Evolutionary conservation across 176 grass and related monocot genomes (phyloP).

Genomic region (Ensete glaucum): DNA sequence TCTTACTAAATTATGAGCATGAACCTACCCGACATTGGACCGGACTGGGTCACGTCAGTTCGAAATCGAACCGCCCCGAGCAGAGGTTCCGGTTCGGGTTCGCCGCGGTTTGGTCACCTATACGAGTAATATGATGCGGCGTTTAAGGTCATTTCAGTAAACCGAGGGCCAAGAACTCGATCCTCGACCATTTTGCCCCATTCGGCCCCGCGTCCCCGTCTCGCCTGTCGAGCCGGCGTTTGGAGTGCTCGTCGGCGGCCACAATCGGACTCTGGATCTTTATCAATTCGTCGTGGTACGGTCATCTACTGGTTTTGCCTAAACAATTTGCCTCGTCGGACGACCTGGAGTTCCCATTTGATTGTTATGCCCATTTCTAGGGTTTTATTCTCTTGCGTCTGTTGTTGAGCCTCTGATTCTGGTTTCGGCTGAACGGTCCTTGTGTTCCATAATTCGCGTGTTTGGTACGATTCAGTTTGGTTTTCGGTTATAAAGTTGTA

Average conservation of each 20-base stretch:
- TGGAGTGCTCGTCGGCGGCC: neutral
- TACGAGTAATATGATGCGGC: neutral
- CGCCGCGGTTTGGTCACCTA: neutral
- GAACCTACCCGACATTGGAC: too few species aligned
- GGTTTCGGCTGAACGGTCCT: neutral
- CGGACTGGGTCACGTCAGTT: too few species aligned
- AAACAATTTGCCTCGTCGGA: neutral
- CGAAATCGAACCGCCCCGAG: too few species aligned
- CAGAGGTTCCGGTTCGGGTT: too few species aligned
- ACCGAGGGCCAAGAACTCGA: neutral
- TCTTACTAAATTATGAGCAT: too few species aligned
- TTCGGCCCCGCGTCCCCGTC: neutral
- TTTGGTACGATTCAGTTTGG: neutral
- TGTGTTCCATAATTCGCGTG: neutral
- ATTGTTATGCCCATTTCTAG: constrained; percentile 1
- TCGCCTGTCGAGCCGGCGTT: neutral
- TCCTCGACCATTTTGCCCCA: neutral
- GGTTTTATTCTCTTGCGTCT: neutral
- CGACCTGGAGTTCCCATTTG: neutral
- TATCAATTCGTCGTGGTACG: neutral
- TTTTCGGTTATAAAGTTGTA: neutral
- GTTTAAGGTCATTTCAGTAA: neutral
- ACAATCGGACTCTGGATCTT: neutral
- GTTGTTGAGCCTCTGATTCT: neutral
- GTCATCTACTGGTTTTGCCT: neutral